Conservation (phyloP, 176 grass and related monocot genomes). For the Bonia amplexicaulis region DNA sequence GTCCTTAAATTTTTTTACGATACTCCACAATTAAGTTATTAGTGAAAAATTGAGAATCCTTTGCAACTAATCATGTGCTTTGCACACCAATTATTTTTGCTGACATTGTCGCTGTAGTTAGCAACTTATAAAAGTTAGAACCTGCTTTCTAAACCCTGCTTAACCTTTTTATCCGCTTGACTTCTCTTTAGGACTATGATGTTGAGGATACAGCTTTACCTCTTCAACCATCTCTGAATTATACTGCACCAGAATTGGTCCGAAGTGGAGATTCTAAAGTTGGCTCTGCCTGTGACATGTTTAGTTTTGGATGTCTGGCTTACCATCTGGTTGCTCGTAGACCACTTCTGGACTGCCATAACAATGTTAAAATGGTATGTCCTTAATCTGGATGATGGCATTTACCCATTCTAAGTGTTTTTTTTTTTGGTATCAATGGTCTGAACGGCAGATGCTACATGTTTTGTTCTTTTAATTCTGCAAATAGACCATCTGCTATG, state of each 20-base stretch:
- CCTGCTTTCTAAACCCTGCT: not conserved
- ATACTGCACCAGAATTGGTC: constrained; percentile 95
- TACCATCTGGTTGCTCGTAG: constrained; percentile 81
- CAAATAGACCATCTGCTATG: not conserved
- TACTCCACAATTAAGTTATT: not conserved
- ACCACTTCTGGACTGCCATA: constrained; percentile 94
- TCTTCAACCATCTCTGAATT: constrained; percentile 90
- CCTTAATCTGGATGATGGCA: constrained; percentile 1
- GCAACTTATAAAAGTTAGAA: not conserved
- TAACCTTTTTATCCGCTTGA: constrained; percentile 16
- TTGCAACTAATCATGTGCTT: not conserved
- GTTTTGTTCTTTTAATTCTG: not conserved
- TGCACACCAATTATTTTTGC: not conserved
- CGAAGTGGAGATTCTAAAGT: constrained; percentile 62
- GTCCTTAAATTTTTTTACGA: not conserved
- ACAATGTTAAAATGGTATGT: constrained; percentile 98
- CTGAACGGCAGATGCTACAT: not conserved
- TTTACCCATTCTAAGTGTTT: not conserved
- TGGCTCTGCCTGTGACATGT: constrained; percentile 74
- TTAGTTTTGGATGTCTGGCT: constrained; percentile 95
- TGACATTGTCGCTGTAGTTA: constrained; percentile 6
- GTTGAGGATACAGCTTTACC: constrained; percentile 86
- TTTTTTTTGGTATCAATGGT: constrained; percentile 19
- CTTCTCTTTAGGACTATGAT: constrained; percentile 87
- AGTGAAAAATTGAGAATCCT: not conserved